Conservation (phyloP, 176 grass and related monocot species). For the Triticum timopheevii region DNA sequence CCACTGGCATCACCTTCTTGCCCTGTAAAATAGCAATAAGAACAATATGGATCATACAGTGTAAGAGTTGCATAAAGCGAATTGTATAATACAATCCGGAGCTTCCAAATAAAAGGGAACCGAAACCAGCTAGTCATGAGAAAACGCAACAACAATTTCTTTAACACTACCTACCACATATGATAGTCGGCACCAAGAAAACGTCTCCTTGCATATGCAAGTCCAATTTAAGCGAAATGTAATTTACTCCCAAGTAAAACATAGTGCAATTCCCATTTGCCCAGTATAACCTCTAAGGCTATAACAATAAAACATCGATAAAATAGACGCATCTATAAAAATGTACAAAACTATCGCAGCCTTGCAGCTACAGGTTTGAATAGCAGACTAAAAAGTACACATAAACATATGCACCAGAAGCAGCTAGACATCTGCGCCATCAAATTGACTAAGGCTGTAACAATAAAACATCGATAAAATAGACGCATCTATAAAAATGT, state of each 20-base stretch:
- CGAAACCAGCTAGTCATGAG: not conserved
- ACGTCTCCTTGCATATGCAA: not conserved
- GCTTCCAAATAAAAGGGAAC: not conserved
- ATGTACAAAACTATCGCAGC: not conserved
- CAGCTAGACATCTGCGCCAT: not conserved
- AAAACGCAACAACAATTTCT: not conserved
- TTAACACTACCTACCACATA: not conserved
- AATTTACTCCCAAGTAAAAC: not conserved
- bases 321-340: too few species aligned
- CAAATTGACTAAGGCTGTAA: not conserved
- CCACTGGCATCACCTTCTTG: slow-evolving; percentile 51
- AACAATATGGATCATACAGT: not conserved
- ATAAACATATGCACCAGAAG: not conserved
- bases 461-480: too few species aligned
- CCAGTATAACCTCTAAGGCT: not conserved
- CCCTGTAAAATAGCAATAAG: slow-evolving; percentile 26
- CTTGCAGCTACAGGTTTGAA: not conserved
- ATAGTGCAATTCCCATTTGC: not conserved
- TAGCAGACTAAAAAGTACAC: not conserved
- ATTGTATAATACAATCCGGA: not conserved
- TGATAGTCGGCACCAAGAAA: not conserved
- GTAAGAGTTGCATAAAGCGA: not conserved
- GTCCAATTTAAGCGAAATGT: not conserved
- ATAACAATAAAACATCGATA: not conserved
- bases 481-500: too few species aligned